Conservation (phyloP, 2,329 filamentous ascomycete genomes). For the Fragosphaeria purpurea region DNA sequence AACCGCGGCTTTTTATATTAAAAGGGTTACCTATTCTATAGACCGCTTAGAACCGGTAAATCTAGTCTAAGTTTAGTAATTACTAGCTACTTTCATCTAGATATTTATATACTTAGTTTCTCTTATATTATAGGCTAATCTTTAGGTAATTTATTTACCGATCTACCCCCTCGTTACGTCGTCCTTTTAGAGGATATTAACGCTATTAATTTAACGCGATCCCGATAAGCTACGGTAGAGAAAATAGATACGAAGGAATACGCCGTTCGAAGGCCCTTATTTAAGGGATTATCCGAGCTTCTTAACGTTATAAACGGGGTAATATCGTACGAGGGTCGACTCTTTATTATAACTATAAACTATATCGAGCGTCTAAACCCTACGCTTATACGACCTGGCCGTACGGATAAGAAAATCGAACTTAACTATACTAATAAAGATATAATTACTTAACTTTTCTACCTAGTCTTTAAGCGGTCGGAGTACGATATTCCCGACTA, state of each 20-base stretch:
- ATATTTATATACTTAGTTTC: slow-evolving; percentile 55
- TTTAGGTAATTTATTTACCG: slow-evolving; percentile 48
- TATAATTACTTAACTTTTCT: too few species aligned
- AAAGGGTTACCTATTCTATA: slow-evolving; percentile 68
- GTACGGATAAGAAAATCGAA: slow-evolving; percentile 52
- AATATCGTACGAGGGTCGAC: slow-evolving; percentile 65
- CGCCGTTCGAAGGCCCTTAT: slow-evolving; percentile 22
- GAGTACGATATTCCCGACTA: too few species aligned
- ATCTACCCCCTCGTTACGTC: slow-evolving; percentile 52
- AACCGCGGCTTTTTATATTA: slow-evolving; percentile 66
- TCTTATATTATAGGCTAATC: slow-evolving; percentile 48
- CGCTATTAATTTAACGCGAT: slow-evolving; percentile 37
- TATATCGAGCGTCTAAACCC: slow-evolving; percentile 62
- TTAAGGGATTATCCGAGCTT: slow-evolving; percentile 67
- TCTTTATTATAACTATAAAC: slow-evolving; percentile 79
- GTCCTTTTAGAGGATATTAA: slow-evolving; percentile 63
- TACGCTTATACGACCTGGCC: slow-evolving; percentile 62
- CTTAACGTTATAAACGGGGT: slow-evolving; percentile 80
- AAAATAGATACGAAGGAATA: too few species aligned
- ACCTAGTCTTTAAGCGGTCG: too few species aligned
- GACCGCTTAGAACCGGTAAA: slow-evolving; percentile 66
- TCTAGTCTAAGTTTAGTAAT: slow-evolving; percentile 57
- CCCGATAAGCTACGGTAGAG: too few species aligned
- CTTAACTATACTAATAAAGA: slow-evolving; percentile 24
- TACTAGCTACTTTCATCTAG: slow-evolving; percentile 54